Percentiles rank a stretch among this genome's conserved stretches.
Evolutionary conservation across 148 eudicot genomes (phyloP).

Genomic region (Pouteria glomerata): DNA sequence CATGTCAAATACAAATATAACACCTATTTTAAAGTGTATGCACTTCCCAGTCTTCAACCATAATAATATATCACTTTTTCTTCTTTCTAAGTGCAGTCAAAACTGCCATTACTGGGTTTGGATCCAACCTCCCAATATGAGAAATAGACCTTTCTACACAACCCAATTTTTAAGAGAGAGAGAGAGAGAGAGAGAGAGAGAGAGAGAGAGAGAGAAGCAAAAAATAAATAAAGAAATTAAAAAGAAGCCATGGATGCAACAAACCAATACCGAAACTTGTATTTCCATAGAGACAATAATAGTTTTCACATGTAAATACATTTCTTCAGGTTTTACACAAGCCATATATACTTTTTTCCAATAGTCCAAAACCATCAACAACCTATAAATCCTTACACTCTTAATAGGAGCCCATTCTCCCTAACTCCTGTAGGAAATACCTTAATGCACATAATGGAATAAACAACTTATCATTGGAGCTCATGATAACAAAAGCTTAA

Average conservation of each 20-base stretch:
- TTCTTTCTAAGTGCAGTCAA: not conserved
- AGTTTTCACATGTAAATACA: too few relatives aligned
- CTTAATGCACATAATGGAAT: not conserved
- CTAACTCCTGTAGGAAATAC: not conserved
- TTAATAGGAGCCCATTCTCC: conserved; percentile 10
- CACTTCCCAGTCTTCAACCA: too few relatives aligned
- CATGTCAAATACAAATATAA: too few relatives aligned
- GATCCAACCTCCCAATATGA: not conserved
- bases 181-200: too few relatives aligned
- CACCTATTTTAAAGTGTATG: too few relatives aligned
- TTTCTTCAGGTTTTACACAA: not conserved
- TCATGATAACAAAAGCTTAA: not conserved
- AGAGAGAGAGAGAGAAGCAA: too few relatives aligned
- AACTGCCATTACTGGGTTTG: not conserved
- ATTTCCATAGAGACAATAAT: too few relatives aligned
- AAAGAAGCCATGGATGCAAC: not conserved
- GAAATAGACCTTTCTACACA: too few relatives aligned
- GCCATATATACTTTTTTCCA: not conserved
- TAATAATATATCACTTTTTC: not conserved
- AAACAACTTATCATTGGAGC: not conserved
- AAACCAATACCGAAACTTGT: not conserved
- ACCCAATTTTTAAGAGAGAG: not conserved
- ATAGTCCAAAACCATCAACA: conserved; percentile 4
- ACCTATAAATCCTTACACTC: not conserved
- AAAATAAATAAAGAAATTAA: not conserved